A percentile compares a stretch with the other conserved stretches of the same genome.
Conservation (phyloP, 495 filamentous ascomycete species). For the Podospora appendiculata region DNA sequence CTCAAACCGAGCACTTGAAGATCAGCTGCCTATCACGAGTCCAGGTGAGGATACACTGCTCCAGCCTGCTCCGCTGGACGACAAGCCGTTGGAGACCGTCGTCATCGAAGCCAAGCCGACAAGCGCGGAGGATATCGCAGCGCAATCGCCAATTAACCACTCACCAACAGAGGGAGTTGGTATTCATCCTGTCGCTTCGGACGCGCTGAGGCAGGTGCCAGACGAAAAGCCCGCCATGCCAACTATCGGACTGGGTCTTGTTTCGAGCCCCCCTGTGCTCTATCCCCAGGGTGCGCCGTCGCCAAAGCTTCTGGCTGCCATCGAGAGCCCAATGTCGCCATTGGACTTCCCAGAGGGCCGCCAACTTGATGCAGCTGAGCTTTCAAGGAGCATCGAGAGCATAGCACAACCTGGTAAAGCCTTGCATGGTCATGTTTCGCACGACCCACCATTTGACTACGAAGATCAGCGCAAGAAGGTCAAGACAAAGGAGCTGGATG, state of each 20-base stretch:
- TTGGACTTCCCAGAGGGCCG: background rate
- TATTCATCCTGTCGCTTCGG: conserved; percentile 8
- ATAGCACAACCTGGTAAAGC: background rate
- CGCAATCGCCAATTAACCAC: background rate
- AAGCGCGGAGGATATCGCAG: too few species aligned
- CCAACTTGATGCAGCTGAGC: conserved; percentile 6
- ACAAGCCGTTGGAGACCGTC: background rate
- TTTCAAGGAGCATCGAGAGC: conserved; percentile 16
- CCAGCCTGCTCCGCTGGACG: background rate
- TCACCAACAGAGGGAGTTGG: conserved; percentile 3
- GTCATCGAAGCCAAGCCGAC: background rate
- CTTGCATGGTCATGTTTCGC: conserved; percentile 21
- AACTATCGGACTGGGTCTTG: conserved; percentile 16
- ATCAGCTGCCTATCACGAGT: background rate
- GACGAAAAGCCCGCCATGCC: background rate
- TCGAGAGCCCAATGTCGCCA: conserved; percentile 7
- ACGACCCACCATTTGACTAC: conserved; percentile 32
- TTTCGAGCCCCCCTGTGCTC: conserved; percentile 20
- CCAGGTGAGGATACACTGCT: background rate
- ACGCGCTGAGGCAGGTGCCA: background rate
- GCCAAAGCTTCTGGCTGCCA: conserved; percentile 17
- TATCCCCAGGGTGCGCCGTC: conserved; percentile 15
- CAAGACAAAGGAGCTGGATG: conserved; percentile 20
- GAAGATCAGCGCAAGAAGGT: conserved; percentile 26
- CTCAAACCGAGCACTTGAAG: background rate